A percentile compares a stretch with the other conserved stretches of the same genome.
Evolutionary conservation across 345 rosid genomes (phyloP).

Genomic region (Rhodomyrtus tomentosa): DNA sequence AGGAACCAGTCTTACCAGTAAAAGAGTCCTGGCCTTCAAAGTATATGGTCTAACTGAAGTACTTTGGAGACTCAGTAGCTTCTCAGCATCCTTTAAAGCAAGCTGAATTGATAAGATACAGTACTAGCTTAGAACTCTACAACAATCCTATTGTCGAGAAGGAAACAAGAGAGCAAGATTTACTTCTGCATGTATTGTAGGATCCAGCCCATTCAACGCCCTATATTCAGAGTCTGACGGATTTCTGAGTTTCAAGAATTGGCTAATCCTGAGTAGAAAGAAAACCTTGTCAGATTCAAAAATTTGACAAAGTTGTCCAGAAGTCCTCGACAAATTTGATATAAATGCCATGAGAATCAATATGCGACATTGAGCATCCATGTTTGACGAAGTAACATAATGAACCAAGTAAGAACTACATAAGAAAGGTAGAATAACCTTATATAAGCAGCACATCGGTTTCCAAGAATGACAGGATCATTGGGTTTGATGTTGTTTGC

Average conservation of each 20-base stretch:
- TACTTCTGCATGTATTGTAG: slow-evolving; percentile 92
- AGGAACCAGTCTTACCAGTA: slow-evolving; percentile 41
- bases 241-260: slow-evolving; percentile 58
- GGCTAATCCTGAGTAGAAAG: slow-evolving; percentile 52
- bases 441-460: slow-evolving; percentile 73
- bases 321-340: background rate
- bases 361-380: background rate
- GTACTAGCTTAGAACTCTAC: background rate
- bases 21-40: slow-evolving; percentile 60
- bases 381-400: background rate
- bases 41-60: slow-evolving; percentile 43
- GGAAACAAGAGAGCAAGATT: slow-evolving; percentile 6
- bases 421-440: slow-evolving; percentile 26
- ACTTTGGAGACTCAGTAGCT: slow-evolving; percentile 40
- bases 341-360: background rate
- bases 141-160: background rate
- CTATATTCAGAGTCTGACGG: slow-evolving; percentile 59
- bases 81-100: slow-evolving; percentile 90
- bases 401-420: background rate
- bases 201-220: slow-evolving; percentile 83
- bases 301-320: background rate
- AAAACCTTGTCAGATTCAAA: slow-evolving; percentile 8
- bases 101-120: slow-evolving; percentile 39
- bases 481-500: slow-evolving; percentile 62
- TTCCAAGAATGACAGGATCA: slow-evolving; percentile 71